phyloP scores from a whole-genome alignment of 331 rosid species.

The Arachis monticola region DNA sequence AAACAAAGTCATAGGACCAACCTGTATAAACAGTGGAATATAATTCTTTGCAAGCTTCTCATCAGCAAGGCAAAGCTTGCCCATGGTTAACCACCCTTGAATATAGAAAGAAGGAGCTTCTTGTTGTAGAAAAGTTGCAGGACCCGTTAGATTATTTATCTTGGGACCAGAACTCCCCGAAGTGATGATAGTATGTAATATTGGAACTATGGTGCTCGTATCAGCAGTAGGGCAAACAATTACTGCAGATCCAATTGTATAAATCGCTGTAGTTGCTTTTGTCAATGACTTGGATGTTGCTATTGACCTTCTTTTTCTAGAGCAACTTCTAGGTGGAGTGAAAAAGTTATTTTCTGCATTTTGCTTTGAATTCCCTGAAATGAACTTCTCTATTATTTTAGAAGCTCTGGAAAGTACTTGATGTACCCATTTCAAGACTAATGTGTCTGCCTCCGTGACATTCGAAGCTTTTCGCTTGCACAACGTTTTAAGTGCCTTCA shows the following conservation, averaged over 20 bases:
- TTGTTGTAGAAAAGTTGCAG: slow-evolving; percentile 57
- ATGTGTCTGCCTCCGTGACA: slow-evolving; percentile 57
- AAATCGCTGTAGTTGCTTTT: slow-evolving; percentile 72
- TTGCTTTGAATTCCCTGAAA: slow-evolving; percentile 52
- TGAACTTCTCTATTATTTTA: slow-evolving; percentile 62
- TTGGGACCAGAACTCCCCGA: slow-evolving; percentile 76
- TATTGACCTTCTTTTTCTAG: slow-evolving; percentile 55
- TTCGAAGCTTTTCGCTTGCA: slow-evolving; percentile 81
- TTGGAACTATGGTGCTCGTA: slow-evolving; percentile 58
- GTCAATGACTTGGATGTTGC: slow-evolving; percentile 58
- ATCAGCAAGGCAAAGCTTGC: slow-evolving; percentile 95
- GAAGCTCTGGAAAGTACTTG: slow-evolving; percentile 65
- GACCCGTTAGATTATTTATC: slow-evolving; percentile 56
- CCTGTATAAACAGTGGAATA: slow-evolving; percentile 94
- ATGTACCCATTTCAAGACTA: slow-evolving; percentile 66
- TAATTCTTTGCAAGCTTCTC: slow-evolving; percentile 88
- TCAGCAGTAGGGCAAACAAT: slow-evolving; percentile 77
- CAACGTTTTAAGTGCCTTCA: slow-evolving; percentile 76
- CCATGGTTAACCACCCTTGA: slow-evolving; percentile 93
- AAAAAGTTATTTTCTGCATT: slow-evolving; percentile 47
- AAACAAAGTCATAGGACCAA: slow-evolving; percentile 41
- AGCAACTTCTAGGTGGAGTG: slow-evolving; percentile 74
- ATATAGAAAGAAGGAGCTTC: slow-evolving; percentile 78
- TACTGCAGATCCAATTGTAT: slow-evolving; percentile 83
- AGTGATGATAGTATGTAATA: slow-evolving; percentile 77